These are phyloP conservation scores for Cicer arietinum DNA, from an alignment of 306 rosid species.

Conservation along the genomic window DNA sequence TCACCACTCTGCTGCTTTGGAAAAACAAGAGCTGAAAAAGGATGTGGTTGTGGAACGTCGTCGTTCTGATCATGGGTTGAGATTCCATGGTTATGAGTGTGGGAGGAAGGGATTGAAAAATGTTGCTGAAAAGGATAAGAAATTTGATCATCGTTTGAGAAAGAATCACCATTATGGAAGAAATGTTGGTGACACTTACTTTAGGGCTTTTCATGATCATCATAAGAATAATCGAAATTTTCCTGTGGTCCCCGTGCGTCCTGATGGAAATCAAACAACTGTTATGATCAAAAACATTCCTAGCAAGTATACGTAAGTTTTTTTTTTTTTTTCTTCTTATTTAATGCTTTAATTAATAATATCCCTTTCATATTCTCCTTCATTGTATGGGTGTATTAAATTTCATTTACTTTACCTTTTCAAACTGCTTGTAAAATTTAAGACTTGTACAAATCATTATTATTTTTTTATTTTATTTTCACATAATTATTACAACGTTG, in stretches of 20 bases:
- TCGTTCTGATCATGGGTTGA: neutral
- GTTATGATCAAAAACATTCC: conserved; percentile 70
- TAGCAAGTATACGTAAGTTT: conserved; percentile 57
- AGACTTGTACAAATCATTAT: too few species aligned
- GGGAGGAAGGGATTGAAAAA: too few species aligned
- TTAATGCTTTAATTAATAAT: too few species aligned
- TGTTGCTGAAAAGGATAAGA: too few species aligned
- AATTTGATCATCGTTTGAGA: neutral
- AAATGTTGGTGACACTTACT: too few species aligned
- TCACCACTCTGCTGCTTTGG: too few species aligned
- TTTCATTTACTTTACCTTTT: neutral
- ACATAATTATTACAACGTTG: too few species aligned
- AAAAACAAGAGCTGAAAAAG: too few species aligned
- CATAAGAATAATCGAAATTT: neutral
- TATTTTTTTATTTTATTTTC: too few species aligned
- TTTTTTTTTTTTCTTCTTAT: too few species aligned
- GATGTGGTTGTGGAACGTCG: neutral
- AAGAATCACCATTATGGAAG: neutral
- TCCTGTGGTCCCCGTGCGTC: conserved; percentile 15
- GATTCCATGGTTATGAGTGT: neutral
- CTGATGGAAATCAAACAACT: conserved; percentile 42
- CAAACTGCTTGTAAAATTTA: neutral
- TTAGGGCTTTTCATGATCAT: neutral
- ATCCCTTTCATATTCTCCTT: neutral
- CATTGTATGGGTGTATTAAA: neutral